Evolutionary conservation across 768 basidiomycete species (phyloP), one percentile per base, ranked within the genome.

Genomic region (Suillus brevipes): DNA sequence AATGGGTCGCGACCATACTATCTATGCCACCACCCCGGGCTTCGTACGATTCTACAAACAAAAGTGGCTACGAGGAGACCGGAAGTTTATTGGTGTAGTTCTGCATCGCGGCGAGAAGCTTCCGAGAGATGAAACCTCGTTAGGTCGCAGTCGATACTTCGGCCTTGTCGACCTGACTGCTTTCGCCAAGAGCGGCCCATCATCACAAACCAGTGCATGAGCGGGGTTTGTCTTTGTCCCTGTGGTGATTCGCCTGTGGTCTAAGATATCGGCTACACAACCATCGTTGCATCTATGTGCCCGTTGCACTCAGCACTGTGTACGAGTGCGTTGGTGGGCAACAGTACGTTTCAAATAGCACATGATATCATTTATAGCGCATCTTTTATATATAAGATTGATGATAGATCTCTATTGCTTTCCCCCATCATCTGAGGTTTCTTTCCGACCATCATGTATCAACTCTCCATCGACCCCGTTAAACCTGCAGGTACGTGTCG

Each of bases 21-120:
- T 99, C 62, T 98, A 90, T 73, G 96, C 97, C 31, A 82, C 86
- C 3, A 88, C 88, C 6, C 96, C 97, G 0, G 97, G 97, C 14
- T 95, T 86, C 73, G 93, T 99, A 45, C 92, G 95, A 49, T 99
- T 95, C 79, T 99, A 97, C 87, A 90, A 88, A 76, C 81, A 87
- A 74, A 90, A 89, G 64, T 88, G 87, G 80, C 83, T 88, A 81
- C 83, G 87, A 36, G 84, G 87, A 58, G 87, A 91, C 70, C 87
- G 92, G 60, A 88, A 86, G 71, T 94, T 85, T 70, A 84, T 98
- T 55, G 97, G 97, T 36, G 83, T 99, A 40, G 94, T 93, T 9
- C 82, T 91, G 34, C 83, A 88, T 57, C 87, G 88, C 60, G 92
- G 92, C 38, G 95, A 99, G 72, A 86, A 82, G 65, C 84, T 99